A percentile compares a stretch with the other conserved stretches of the same genome.
phyloP scores from a whole-genome alignment of 495 filamentous ascomycete genomes.

The Podospora appendiculata region DNA sequence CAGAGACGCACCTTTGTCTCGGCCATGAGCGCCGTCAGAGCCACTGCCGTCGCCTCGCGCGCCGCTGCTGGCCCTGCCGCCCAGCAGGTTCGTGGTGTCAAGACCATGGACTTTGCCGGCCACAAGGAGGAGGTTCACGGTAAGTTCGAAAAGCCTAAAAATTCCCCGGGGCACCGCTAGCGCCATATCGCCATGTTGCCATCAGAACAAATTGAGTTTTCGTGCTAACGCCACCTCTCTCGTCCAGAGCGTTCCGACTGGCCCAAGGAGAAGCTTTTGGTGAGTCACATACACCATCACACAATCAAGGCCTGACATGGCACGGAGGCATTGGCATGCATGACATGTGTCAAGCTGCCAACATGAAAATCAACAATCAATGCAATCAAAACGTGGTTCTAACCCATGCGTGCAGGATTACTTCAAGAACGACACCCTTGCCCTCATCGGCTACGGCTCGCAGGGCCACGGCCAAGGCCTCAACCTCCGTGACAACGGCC shows the following conservation, averaged over 20 bases:
- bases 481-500: conserved; percentile 97
- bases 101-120: conserved; percentile 93
- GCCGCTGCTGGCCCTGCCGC: conserved; percentile 38
- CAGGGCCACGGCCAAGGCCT: conserved; percentile 97
- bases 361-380: too few relatives aligned
- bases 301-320: too few relatives aligned
- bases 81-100: conserved; percentile 68
- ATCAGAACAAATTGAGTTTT: background rate
- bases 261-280: conserved; percentile 93
- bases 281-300: conserved; percentile 36
- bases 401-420: conserved; percentile 58
- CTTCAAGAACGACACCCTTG: conserved; percentile 99
- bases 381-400: background rate
- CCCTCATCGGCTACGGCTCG: conserved; percentile 97
- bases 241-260: conserved; percentile 87
- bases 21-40: conserved; percentile 51
- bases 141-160: conserved; percentile 29
- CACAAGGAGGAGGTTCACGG: conserved; percentile 87
- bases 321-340: too few relatives aligned
- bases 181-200: background rate
- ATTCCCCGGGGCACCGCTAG: too few relatives aligned
- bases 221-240: background rate
- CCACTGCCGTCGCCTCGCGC: conserved; percentile 45
- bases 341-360: too few relatives aligned
- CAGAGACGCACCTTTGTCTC: conserved; percentile 65